phyloP scores from a whole-genome alignment of 1,284 basidiomycete species.

The Albatrellus sp. region DNA sequence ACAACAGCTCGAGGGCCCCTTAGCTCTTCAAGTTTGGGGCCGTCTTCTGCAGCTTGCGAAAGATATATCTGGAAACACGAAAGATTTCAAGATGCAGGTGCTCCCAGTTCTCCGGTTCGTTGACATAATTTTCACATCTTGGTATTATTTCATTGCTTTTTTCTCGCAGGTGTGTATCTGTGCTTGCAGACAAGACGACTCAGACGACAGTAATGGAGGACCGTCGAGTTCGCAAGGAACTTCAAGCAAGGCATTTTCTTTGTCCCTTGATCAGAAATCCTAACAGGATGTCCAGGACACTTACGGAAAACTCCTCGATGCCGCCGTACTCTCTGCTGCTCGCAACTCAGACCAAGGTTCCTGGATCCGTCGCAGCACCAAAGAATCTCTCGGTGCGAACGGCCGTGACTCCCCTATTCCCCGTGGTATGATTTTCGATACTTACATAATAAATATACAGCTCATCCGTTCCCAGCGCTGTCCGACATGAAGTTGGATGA shows the following conservation, averaged over 20 bases:
- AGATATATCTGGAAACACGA: constrained; percentile 54
- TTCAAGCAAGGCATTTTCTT: constrained; percentile 48
- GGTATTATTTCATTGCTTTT: background rate
- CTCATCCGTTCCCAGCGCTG: constrained; percentile 7
- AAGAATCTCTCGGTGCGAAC: constrained; percentile 42
- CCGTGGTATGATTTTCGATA: constrained; percentile 22
- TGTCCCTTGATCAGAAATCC: background rate
- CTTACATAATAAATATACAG: constrained; percentile 1
- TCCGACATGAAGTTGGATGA: constrained; percentile 40
- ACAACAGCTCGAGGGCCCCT: constrained; percentile 73
- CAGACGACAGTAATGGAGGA: constrained; percentile 89
- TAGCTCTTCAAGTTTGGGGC: constrained; percentile 87
- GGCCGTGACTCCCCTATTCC: constrained; percentile 60
- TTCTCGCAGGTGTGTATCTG: constrained; percentile 57
- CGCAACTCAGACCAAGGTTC: constrained; percentile 66
- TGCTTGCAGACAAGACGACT: constrained; percentile 74
- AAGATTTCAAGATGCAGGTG: constrained; percentile 57
- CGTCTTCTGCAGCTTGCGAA: constrained; percentile 72
- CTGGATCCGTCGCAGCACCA: constrained; percentile 63
- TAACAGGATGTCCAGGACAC: constrained; percentile 42
- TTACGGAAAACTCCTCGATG: constrained; percentile 78
- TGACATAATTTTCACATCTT: background rate
- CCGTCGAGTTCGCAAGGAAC: constrained; percentile 75
- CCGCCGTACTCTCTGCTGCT: constrained; percentile 60
- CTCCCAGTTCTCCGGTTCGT: constrained; percentile 65